Evolutionary conservation across 2,329 filamentous ascomycete genomes (phyloP), one percentile per base, ranked within the genome.

Genomic region (Camillea tinctor): DNA sequence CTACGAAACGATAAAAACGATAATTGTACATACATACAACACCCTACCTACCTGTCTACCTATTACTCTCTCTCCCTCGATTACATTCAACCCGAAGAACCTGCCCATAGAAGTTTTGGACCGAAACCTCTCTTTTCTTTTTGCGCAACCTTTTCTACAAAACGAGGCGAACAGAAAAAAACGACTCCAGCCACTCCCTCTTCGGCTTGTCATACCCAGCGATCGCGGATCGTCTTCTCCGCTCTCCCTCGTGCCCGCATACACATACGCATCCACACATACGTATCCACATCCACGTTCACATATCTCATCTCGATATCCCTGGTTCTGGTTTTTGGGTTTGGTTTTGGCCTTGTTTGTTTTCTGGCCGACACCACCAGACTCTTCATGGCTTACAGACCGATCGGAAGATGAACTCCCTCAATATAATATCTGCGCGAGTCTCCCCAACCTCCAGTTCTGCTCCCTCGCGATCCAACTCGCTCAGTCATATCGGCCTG

Each of bases 391-490:
- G 85, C 83, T 81, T 77, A 75, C 76, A 72, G 69, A 63, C 75
- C 71, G 75, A 75, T 70, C 76, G 77, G 81, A 91, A 84, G 79
- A 97, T 97, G 94, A 97, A 97, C 88, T 96, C 93, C 72, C 83
- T 97, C 81, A 96, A 95, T 80, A 92, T 97, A 76, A 87, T 97
- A 76, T 95, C 92, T 72, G 88, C 91, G 75, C 89, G 90, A 79
- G 91, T 93, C 75, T 87, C 86, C 69, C 84, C 86, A 67, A 76
- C 85, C 57, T 77, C 84, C 60, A 86, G 80, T 68, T 81, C 84
- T 36, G 73, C 75, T 51, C 81, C 84, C 58, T 82, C 85, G 60
- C 82, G 85, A 73, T 84, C 84, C 63, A 88, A 87, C 74, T 88
- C 86, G 24, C 77, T 87, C 69, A 79, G 79, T 68, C 82, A 81